Conservation (phyloP, 345 rosid genomes). For the Eucalyptus polyanthemos region DNA sequence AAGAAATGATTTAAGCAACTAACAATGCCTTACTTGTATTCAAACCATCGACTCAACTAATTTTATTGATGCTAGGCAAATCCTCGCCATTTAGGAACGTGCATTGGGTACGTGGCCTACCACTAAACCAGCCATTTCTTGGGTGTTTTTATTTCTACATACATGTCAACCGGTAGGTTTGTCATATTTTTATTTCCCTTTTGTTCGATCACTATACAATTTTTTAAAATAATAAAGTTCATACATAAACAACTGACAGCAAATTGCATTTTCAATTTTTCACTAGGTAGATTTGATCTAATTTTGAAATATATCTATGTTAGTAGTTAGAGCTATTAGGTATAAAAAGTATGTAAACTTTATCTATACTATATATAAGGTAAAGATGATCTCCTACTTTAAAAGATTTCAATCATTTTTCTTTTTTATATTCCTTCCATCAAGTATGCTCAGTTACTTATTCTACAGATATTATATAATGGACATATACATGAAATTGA, state of each 20-base stretch:
- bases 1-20: too few relatives aligned
- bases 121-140: not conserved
- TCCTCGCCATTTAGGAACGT: too few relatives aligned
- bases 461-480: too few relatives aligned
- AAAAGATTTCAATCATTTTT: too few relatives aligned
- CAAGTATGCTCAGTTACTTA: not conserved
- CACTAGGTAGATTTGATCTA: not conserved
- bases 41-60: too few relatives aligned
- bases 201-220: not conserved
- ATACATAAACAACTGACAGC: not conserved
- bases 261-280: not conserved
- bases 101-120: too few relatives aligned
- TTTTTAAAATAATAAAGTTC: not conserved
- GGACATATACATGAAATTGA: not conserved
- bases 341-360: too few relatives aligned
- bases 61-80: too few relatives aligned
- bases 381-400: too few relatives aligned
- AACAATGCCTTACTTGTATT: rapidly evolving
- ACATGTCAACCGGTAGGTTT: too few relatives aligned
- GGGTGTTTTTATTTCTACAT: not conserved
- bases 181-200: too few relatives aligned
- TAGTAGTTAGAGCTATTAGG: not conserved
- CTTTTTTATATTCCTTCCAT: not conserved
- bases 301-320: not conserved
- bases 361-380: too few relatives aligned